Conservation (phyloP, 352 stramenopile species). For the Salisapilia sapeloensis region DNA sequence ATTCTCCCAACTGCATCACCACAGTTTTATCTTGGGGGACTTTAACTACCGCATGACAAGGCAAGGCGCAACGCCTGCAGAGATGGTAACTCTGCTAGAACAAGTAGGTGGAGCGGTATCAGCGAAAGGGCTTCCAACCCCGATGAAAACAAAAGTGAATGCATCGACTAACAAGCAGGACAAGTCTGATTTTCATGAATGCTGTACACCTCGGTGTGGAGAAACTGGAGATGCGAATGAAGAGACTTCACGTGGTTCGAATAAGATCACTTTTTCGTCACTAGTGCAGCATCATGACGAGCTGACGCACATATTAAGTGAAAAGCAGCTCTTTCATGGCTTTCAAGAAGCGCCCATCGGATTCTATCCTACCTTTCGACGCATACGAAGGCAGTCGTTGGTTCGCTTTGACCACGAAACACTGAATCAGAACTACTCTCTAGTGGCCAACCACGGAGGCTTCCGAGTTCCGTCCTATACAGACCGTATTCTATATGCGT, state of each 20-base stretch:
- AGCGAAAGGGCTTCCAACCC: constrained; percentile 1
- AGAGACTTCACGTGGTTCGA: neutral
- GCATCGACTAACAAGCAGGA: too few relatives aligned
- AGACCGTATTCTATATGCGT: constrained; percentile 74
- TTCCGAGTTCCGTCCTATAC: constrained; percentile 80
- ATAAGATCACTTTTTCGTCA: constrained; percentile 7
- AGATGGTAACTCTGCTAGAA: constrained; percentile 47
- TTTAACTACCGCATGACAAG: constrained; percentile 80
- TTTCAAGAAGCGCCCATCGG: constrained; percentile 54
- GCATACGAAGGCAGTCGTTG: constrained; percentile 31
- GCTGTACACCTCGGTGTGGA: constrained; percentile 23
- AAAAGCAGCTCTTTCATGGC: constrained; percentile 60
- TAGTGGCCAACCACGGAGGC: constrained; percentile 30
- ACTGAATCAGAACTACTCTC: constrained; percentile 44
- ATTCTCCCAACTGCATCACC: constrained; percentile 60
- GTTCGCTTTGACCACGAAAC: constrained; percentile 9
- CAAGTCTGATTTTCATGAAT: constrained; percentile 19
- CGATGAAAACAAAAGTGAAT: neutral
- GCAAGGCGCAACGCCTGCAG: constrained; percentile 15
- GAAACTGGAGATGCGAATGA: neutral
- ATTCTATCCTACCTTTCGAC: constrained; percentile 70
- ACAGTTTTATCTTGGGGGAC: constrained; percentile 82
- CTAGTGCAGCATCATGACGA: constrained; percentile 61
- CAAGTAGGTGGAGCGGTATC: constrained; percentile 12
- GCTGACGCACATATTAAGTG: constrained; percentile 30